Evolutionary conservation across 495 filamentous ascomycete species (phyloP).

Genomic region (Rhizodiscina lignyota): DNA sequence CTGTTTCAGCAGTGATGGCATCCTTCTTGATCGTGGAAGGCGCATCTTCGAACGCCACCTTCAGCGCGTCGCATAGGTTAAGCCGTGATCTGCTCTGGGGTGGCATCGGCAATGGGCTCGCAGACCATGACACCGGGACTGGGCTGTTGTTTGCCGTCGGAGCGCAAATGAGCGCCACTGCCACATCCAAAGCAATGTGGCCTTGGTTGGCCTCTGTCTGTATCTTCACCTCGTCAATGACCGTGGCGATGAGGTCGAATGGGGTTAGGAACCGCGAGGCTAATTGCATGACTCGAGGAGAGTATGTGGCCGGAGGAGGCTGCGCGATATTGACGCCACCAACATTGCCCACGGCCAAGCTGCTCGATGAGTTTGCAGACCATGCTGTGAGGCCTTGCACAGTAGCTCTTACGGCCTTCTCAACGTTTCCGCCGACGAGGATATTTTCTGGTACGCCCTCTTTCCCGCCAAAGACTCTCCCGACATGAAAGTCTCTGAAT

Average conservation of each 20-base stretch:
- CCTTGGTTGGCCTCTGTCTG: conserved; percentile 35
- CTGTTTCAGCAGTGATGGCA: conserved; percentile 41
- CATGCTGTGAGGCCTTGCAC: no score
- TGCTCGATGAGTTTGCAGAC: no score
- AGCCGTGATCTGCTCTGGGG: conserved; percentile 18
- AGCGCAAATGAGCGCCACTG: conserved; percentile 54
- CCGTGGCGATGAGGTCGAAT: no score
- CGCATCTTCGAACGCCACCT: conserved; percentile 42
- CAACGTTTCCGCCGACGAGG: no score
- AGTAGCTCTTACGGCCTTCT: no score
- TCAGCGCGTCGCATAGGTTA: conserved; percentile 57
- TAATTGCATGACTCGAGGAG: no score
- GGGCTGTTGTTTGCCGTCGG: conserved; percentile 33
- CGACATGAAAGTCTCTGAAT: no score
- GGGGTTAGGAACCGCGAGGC: no score
- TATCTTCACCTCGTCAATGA: conserved; percentile 56
- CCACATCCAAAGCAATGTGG: conserved; percentile 56
- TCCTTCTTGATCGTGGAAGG: conserved; percentile 45
- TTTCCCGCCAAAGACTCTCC: no score
- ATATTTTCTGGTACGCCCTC: no score
- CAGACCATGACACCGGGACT: conserved; percentile 11
- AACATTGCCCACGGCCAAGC: no score
- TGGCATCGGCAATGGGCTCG: neutral
- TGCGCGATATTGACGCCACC: no score
- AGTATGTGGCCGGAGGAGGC: conserved; percentile 63